Base-by-base conservation (phyloP, 2,329 filamentous ascomycete species). In the Lecanosticta acicola region DNA sequence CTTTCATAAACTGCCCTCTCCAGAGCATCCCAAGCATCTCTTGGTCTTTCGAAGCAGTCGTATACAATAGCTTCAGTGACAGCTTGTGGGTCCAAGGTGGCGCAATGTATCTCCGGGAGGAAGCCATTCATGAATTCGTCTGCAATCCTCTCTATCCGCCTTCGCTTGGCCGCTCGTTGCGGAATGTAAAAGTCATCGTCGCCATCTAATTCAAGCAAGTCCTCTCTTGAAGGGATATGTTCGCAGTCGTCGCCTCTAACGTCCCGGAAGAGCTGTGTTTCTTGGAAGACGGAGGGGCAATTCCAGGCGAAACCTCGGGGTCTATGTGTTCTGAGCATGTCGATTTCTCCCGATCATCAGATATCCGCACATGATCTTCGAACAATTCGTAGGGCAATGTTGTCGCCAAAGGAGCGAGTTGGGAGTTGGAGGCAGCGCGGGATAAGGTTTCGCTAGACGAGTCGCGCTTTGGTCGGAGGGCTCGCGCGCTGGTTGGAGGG, bases 91-190 rank as follows among this genome's bases (percentile, higher is more conserved):
- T 49, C 8, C 43, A 37, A 37, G 41, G 29, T 13, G 45, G 83
- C 77, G 10, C 84, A 83, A 2, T 81, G 61, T 2, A 89, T 70
- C 18, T 76, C 58, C 0, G 83, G 74, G 1, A 71, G 59, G 21
- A 72, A 66, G 0, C 83, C 84, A 4, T 71, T 65, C 32, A 85
- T 66, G 55, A 77, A 86, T 26, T 73, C 71, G 24, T 72, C 66
- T 1, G 79, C 83, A 10, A 82, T 75, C 0, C 70, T 64, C 60
- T 85, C 81, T 48, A 82, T 80, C 48, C 78, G 73, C 17, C 69
- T 63, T 19, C 71, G 72, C 59, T 77, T 80, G 10, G 76, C 71
- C 2, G 70, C 63, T 24, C 68, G 68, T 3, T 75, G 64, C 16
- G 46, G 74, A 60, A 41, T 78, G 74, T 48, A 77, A 44, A 76